Conservation (phyloP, 1,284 basidiomycete species). For the Phenoliferia sp. region DNA sequence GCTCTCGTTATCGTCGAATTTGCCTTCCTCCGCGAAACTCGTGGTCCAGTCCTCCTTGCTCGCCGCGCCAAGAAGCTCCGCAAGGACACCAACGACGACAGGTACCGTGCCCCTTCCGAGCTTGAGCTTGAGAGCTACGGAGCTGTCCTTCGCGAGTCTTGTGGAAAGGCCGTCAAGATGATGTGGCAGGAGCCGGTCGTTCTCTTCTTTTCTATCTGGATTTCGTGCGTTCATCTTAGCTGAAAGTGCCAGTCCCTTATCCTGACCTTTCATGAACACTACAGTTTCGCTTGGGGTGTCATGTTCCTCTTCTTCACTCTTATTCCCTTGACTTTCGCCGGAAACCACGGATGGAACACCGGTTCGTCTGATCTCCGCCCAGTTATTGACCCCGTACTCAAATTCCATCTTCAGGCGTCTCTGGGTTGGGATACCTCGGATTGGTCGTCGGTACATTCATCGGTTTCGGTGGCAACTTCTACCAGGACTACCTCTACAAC, state of each 20-base stretch:
- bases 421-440: slow-evolving; percentile 19
- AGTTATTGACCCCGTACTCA: too few species aligned
- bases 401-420: slow-evolving; percentile 20
- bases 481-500: slow-evolving; percentile 43
- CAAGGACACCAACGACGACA: slow-evolving; percentile 37
- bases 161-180: slow-evolving; percentile 36
- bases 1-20: slow-evolving; percentile 13
- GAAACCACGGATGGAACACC: slow-evolving; percentile 13
- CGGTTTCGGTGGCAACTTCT: slow-evolving; percentile 37
- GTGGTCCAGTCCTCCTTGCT: slow-evolving; percentile 34
- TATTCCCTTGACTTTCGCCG: slow-evolving; percentile 16
- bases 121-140: not conserved
- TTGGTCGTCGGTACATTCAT: slow-evolving; percentile 21
- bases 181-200: slow-evolving; percentile 31
- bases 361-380: too few species aligned
- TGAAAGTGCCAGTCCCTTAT: slow-evolving; percentile 28
- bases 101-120: slow-evolving; percentile 40
- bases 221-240: slow-evolving; percentile 24
- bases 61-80: slow-evolving; percentile 30
- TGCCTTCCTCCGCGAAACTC: slow-evolving; percentile 31
- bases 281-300: slow-evolving; percentile 1
- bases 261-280: slow-evolving; percentile 28
- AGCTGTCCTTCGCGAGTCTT: not conserved
- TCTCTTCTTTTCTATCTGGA: slow-evolving; percentile 20
- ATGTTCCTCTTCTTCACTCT: slow-evolving; percentile 22